Conservation (phyloP, 306 rosid species). For the Dalbergia oliveri region DNA sequence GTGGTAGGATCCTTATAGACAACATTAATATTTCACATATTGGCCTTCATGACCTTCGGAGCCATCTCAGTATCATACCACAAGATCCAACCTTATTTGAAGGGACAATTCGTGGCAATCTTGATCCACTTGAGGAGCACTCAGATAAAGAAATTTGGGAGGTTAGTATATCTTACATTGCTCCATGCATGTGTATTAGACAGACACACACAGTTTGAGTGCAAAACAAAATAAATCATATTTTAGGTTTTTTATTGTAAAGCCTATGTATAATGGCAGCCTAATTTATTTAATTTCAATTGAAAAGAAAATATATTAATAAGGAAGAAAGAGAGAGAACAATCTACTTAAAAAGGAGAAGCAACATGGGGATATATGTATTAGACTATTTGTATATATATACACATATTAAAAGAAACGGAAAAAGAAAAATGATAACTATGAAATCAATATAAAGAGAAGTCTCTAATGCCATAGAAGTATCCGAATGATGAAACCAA, state of each 20-base stretch:
- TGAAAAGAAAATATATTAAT: background rate
- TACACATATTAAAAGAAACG: background rate
- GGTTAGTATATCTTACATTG: constrained; percentile 59
- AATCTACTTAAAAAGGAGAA: too few species aligned
- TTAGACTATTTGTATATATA: background rate
- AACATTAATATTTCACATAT: constrained; percentile 74
- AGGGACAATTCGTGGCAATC: constrained; percentile 93
- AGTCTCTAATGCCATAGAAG: constrained; percentile 1
- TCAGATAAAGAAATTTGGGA: constrained; percentile 92
- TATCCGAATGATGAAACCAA: background rate
- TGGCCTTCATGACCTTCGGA: constrained; percentile 98
- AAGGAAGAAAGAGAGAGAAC: background rate
- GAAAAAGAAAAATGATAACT: background rate
- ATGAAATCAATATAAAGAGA: background rate
- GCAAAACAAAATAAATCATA: background rate
- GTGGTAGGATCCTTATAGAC: constrained; percentile 86
- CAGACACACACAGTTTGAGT: background rate
- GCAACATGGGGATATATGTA: too few species aligned
- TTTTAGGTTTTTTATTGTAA: constrained; percentile 2
- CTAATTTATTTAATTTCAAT: background rate
- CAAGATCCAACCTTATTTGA: constrained; percentile 98
- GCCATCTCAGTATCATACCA: constrained; percentile 94
- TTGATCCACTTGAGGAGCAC: constrained; percentile 98
- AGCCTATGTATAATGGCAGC: constrained; percentile 11
- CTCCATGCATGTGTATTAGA: background rate